Percentiles rank a stretch among this genome's conserved stretches.
Evolutionary conservation across 1,139 yeast species (phyloP).

Genomic region (Schwanniomyces etchellsii): DNA sequence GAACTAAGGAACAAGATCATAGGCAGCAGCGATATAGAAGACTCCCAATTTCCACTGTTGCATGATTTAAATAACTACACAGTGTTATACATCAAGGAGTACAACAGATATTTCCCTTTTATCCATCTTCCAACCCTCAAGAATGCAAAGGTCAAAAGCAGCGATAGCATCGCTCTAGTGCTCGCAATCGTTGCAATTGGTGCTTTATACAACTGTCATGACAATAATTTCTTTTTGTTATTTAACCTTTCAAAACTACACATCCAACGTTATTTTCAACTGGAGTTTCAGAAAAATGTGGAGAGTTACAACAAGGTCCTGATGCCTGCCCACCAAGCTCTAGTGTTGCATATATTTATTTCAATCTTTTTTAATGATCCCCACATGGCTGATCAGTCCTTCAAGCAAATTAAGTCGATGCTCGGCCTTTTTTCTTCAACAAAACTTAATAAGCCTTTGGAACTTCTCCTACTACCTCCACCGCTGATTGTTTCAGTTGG

Average conservation of each 20-base stretch:
- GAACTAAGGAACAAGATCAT: slow-evolving; percentile 52
- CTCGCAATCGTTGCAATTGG: slow-evolving; percentile 86
- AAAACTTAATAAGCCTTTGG: slow-evolving; percentile 66
- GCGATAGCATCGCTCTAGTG: slow-evolving; percentile 70
- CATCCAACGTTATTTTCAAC: slow-evolving; percentile 71
- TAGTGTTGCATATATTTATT: slow-evolving; percentile 73
- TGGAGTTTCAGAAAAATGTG: slow-evolving; percentile 39
- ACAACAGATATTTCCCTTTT: slow-evolving; percentile 77
- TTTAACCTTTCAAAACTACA: slow-evolving; percentile 77
- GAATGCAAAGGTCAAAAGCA: slow-evolving; percentile 46
- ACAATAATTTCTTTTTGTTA: slow-evolving; percentile 65
- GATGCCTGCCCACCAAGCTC: slow-evolving; percentile 81
- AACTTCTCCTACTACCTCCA: slow-evolving; percentile 58
- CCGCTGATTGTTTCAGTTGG: slow-evolving; percentile 26
- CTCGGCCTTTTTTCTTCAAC: slow-evolving; percentile 76
- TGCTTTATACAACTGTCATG: slow-evolving; percentile 79
- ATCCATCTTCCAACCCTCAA: slow-evolving; percentile 68
- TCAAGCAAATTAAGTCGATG: slow-evolving; percentile 71
- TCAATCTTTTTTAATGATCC: slow-evolving; percentile 78
- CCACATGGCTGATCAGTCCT: slow-evolving; percentile 66
- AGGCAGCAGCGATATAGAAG: slow-evolving; percentile 42
- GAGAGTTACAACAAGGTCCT: slow-evolving; percentile 63
- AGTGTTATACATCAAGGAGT: slow-evolving; percentile 64
- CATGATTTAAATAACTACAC: slow-evolving; percentile 72
- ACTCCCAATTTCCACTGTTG: slow-evolving; percentile 61